A percentile compares a stretch with the other conserved stretches of the same genome.
These are phyloP conservation scores for Aspergillus haitiensis DNA, from an alignment of 495 filamentous ascomycete species.

Conservation along the genomic window DNA sequence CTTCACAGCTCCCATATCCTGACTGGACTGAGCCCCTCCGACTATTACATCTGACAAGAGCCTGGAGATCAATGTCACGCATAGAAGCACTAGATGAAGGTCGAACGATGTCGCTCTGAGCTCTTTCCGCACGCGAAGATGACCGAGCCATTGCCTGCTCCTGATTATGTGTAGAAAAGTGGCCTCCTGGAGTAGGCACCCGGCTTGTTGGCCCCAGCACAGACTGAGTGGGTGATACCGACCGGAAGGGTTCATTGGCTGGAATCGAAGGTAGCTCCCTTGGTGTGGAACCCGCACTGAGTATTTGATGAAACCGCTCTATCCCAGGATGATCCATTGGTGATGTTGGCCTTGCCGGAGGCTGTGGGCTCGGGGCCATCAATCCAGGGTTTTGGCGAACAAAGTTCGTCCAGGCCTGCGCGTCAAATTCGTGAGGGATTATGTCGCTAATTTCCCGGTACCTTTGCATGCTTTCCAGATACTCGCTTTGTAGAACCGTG, in stretches of 20 bases:
- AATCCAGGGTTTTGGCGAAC: slow-evolving; percentile 59
- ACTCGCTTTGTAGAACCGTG: slow-evolving; percentile 69
- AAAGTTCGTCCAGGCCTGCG: slow-evolving; percentile 66
- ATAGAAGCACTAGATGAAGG: slow-evolving; percentile 52
- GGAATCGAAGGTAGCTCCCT: slow-evolving; percentile 40
- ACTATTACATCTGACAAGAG: slow-evolving; percentile 29
- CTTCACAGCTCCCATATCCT: slow-evolving; percentile 69
- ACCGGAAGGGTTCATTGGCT: slow-evolving; percentile 34
- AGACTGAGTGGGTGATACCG: slow-evolving; percentile 41
- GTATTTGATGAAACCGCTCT: slow-evolving; percentile 51
- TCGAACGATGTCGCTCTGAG: slow-evolving; percentile 40
- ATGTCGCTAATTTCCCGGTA: slow-evolving; percentile 60
- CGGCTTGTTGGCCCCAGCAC: slow-evolving; percentile 35
- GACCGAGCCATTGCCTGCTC: slow-evolving; percentile 23
- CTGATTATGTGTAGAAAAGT: slow-evolving; percentile 23
- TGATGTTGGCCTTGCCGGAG: slow-evolving; percentile 37
- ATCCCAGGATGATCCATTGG: slow-evolving; percentile 55
- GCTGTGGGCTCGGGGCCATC: slow-evolving; percentile 35
- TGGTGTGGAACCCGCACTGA: slow-evolving; percentile 48
- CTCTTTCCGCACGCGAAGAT: slow-evolving; percentile 21
- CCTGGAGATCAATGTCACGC: slow-evolving; percentile 38
- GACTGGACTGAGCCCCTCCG: slow-evolving; percentile 49
- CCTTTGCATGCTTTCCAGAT: slow-evolving; percentile 61
- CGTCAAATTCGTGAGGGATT: slow-evolving; percentile 64
- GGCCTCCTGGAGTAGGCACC: slow-evolving; percentile 39